phyloP scores from a whole-genome alignment of 805 yeast species.

The Lipomyces anomalus region DNA sequence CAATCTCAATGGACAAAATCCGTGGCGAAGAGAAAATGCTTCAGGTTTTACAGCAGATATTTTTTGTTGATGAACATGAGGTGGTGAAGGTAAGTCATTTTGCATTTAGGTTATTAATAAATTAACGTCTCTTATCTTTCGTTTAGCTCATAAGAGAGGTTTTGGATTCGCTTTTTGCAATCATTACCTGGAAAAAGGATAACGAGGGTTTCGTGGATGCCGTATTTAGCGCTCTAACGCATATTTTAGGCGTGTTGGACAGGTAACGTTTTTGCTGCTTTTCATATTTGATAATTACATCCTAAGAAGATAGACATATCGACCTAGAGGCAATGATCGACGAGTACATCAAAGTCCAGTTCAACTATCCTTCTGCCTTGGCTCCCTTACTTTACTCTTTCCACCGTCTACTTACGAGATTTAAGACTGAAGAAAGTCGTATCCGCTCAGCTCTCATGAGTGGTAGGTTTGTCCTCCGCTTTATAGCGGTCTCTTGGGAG shows the following conservation, averaged over 20 bases:
- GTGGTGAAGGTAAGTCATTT: too few relatives aligned
- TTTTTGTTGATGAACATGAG: constrained; percentile 49
- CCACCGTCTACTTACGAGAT: constrained; percentile 11
- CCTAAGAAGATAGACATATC: too few relatives aligned
- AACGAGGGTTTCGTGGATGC: constrained; percentile 34
- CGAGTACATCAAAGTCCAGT: constrained; percentile 26
- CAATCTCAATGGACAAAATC: constrained; percentile 10
- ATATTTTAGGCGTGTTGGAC: constrained; percentile 26
- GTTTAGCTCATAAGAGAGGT: constrained; percentile 34
- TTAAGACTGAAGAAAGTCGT: constrained; percentile 5
- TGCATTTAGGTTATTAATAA: too few relatives aligned
- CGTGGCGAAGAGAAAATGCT: constrained; percentile 4
- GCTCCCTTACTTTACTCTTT: constrained; percentile 14
- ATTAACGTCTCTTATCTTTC: too few relatives aligned
- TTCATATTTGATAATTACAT: too few relatives aligned
- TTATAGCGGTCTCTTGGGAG: constrained; percentile 14
- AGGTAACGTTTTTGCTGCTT: constrained; percentile 1
- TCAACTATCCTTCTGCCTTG: constrained; percentile 24
- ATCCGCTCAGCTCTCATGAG: constrained; percentile 16
- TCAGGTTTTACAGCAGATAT: constrained; percentile 12
- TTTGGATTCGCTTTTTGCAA: constrained; percentile 31
- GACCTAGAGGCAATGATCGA: constrained; percentile 14
- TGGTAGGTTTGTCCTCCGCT: constrained; percentile 14
- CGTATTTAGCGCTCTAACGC: constrained; percentile 26
- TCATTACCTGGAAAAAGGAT: constrained; percentile 36